Base-by-base conservation (phyloP, 768 basidiomycete species). In the Suillus variegatus region DNA sequence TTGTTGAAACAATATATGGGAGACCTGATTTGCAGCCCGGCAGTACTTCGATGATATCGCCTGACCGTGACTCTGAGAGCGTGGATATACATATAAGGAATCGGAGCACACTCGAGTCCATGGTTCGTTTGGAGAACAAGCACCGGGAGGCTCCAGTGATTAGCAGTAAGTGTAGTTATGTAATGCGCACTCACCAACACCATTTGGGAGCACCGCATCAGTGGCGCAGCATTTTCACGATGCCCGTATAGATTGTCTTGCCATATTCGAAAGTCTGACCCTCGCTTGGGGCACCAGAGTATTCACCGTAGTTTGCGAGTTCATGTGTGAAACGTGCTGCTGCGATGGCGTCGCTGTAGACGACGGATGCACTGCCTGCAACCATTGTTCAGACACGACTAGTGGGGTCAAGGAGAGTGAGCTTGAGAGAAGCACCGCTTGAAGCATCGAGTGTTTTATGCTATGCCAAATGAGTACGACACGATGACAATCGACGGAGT, bases 311-410 rank as follows among this genome's bases (percentile, higher is more conserved):
- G 85, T 99, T 99, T 78, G 97, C 97, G 69, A 99, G 91, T 78
- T 99, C 97, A 75, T 97, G 87, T 22, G 97, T 95, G 74, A 88
- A 99, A 43, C 97, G 96, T 74, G 95, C 94, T 7, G 97, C 96
- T 62, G 90, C 90, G 67, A 92, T 92, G 69, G 91, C 90, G 68
- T 92, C 91, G 9, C 82, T 84, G 73, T 88, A 89, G 49, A 88
- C 86, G 67, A 88, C 86, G 8, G 85, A 86, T 25, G 87, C 86
- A 83, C 94, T 94, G 82, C 96, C 97, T 63, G 97, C 97, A 63
- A 99, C 97, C 97, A 99, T 99, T 71, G 97, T 99, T 97, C 97
- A 99, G 69, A 99, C 88, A 67, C 96, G 92, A 66, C 97, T 97
- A 75, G 93, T 91, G 62, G 92, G 79, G 79, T 99, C 98, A 72